phyloP scores from a whole-genome alignment of 1,284 basidiomycete genomes.

The Cryptococcus neoformans region DNA sequence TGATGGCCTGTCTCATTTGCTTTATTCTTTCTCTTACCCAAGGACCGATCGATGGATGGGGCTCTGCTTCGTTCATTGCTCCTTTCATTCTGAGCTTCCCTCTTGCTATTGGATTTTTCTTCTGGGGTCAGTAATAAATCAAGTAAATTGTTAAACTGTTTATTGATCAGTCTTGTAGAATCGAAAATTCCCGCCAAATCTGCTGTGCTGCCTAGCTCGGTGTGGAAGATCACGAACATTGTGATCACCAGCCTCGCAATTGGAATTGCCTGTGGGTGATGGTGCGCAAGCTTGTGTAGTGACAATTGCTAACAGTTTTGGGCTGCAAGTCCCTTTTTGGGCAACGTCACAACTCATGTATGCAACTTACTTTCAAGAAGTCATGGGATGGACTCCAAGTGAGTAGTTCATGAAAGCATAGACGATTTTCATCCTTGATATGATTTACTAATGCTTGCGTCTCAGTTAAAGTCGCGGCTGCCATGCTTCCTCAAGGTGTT shows the following conservation, averaged over 20 bases:
- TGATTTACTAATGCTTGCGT: not conserved
- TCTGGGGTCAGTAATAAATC: conserved; percentile 25
- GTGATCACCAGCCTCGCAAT: conserved; percentile 24
- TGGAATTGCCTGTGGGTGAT: conserved; percentile 13
- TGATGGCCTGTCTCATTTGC: conserved; percentile 35
- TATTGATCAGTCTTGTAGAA: conserved; percentile 14
- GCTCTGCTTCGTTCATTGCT: conserved; percentile 41
- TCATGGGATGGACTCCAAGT: conserved; percentile 15
- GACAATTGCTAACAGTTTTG: not conserved
- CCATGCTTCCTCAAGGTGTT: conserved; percentile 40
- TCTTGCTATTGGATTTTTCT: conserved; percentile 38
- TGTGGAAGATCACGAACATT: conserved; percentile 39
- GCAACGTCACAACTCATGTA: conserved; percentile 36
- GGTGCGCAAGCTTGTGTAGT: not conserved
- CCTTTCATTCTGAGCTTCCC: conserved; percentile 39
- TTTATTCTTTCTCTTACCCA: conserved; percentile 47
- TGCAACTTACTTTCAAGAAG: conserved; percentile 18
- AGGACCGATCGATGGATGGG: conserved; percentile 42
- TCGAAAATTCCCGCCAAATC: conserved; percentile 19
- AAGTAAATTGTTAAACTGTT: not conserved
- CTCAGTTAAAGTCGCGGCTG: conserved; percentile 34
- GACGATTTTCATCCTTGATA: not conserved
- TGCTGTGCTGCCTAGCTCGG: conserved; percentile 31
- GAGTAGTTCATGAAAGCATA: not conserved
- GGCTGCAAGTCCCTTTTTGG: conserved; percentile 28